phyloP scores from a whole-genome alignment of 495 filamentous ascomycete species.

The Eremomyces bilateralis region DNA sequence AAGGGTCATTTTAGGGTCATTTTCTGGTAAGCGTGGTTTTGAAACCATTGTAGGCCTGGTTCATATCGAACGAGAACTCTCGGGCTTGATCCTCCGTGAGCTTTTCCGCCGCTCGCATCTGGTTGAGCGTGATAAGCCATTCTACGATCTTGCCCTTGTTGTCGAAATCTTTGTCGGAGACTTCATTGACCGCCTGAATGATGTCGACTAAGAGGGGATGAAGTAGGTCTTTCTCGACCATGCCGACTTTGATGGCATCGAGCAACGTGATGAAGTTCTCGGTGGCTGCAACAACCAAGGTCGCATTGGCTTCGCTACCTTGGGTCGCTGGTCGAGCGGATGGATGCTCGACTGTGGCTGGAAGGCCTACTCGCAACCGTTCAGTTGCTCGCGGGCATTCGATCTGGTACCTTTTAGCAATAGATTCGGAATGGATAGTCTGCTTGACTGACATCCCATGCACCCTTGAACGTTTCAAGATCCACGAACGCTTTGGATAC shows the following conservation, averaged over 20 bases:
- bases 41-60: conserved; percentile 79
- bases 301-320: conserved; percentile 35
- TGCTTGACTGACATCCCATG: conserved; percentile 54
- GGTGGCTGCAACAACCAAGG: conserved; percentile 64
- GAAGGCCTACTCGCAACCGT: conserved; percentile 72
- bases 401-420: conserved; percentile 31
- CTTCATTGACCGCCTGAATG: conserved; percentile 90
- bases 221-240: conserved; percentile 82
- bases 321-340: conserved; percentile 22
- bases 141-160: conserved; percentile 90
- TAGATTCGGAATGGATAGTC: neutral
- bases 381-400: conserved; percentile 90
- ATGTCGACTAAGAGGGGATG: conserved; percentile 86
- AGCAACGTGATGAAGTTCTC: conserved; percentile 98
- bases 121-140: conserved; percentile 92
- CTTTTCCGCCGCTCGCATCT: conserved; percentile 90
- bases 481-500: conserved; percentile 67
- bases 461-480: conserved; percentile 78
- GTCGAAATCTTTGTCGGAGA: conserved; percentile 83
- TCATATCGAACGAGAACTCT: conserved; percentile 73
- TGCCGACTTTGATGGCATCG: conserved; percentile 73
- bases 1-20: too few relatives aligned
- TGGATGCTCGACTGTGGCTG: conserved; percentile 35
- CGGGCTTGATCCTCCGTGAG: conserved; percentile 68
- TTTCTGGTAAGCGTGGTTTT: conserved; percentile 45